phyloP scores from a whole-genome alignment of 1,139 yeast genomes.

The Candida sanyaensis region DNA sequence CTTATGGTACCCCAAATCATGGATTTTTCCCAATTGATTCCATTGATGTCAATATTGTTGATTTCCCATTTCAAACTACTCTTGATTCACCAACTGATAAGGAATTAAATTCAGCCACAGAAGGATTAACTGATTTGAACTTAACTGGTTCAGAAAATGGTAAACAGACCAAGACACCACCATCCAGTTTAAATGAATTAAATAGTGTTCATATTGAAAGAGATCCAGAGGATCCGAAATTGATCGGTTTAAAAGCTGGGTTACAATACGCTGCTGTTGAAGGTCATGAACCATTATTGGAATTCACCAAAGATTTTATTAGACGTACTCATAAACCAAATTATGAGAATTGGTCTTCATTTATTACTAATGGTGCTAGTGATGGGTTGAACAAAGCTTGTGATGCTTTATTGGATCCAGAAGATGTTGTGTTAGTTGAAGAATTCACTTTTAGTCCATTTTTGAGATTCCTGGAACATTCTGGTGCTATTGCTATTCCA shows the following conservation, averaged over 20 bases:
- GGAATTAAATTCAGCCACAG: slow-evolving; percentile 5
- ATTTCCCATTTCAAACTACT: slow-evolving; percentile 41
- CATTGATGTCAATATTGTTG: slow-evolving; percentile 46
- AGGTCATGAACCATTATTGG: slow-evolving; percentile 45
- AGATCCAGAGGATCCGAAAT: slow-evolving; percentile 26
- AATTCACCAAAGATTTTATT: slow-evolving; percentile 46
- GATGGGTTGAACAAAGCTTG: slow-evolving; percentile 64
- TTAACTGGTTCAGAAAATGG: slow-evolving; percentile 9
- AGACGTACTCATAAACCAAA: slow-evolving; percentile 48
- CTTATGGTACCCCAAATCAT: slow-evolving; percentile 60
- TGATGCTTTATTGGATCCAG: slow-evolving; percentile 55
- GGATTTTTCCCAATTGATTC: slow-evolving; percentile 61
- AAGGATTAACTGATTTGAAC: slow-evolving; percentile 17
- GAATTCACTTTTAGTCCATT: slow-evolving; percentile 66
- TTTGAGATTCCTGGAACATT: slow-evolving; percentile 41
- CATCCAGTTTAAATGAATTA: slow-evolving; percentile 6
- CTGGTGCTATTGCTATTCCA: slow-evolving; percentile 54
- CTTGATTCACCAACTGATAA: slow-evolving; percentile 5
- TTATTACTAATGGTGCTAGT: slow-evolving; percentile 66
- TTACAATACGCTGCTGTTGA: slow-evolving; percentile 49
- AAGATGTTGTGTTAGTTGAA: slow-evolving; percentile 60
- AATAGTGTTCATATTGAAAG: slow-evolving; percentile 21
- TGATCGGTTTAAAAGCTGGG: slow-evolving; percentile 39
- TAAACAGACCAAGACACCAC: slow-evolving; percentile 14
- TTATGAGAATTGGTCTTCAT: slow-evolving; percentile 55